These are phyloP conservation scores for Candida germanica DNA, from an alignment of 805 yeast genomes.

Conservation along the genomic window DNA sequence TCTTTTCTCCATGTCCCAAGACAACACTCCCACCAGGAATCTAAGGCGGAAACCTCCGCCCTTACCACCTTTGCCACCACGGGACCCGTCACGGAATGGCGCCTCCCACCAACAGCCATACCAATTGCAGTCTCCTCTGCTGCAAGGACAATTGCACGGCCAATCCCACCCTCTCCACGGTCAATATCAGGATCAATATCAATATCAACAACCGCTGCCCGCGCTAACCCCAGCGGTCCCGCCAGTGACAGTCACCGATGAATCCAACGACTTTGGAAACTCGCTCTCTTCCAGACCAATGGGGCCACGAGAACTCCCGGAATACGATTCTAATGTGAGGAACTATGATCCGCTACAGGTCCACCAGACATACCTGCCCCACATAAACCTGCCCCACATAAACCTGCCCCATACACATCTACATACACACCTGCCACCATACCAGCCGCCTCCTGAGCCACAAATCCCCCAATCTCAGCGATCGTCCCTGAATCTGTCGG, in stretches of 20 bases:
- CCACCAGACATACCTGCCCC: no score
- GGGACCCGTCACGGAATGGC: no score
- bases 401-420: no score
- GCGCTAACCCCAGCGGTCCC: neutral
- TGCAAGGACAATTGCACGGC: no score
- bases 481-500: neutral
- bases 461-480: neutral
- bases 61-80: neutral
- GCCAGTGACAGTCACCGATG: neutral
- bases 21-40: neutral
- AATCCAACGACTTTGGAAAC: neutral
- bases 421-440: no score
- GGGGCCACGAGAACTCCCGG: conserved; percentile 40
- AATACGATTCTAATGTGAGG: conserved; percentile 20
- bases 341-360: conserved; percentile 9
- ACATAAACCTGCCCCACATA: no score
- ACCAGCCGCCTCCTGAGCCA: conserved; percentile 2
- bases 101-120: no score
- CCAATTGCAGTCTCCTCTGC: no score
- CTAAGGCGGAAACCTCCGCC: conserved; percentile 2
- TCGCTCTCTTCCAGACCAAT: conserved; percentile 31
- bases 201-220: no score
- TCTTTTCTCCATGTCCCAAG: neutral
- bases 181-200: no score
- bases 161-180: no score